These are phyloP conservation scores for Mucor lusitanicus DNA, from an alignment of 371 early-diverging fungal genomes.

Conservation along the genomic window DNA sequence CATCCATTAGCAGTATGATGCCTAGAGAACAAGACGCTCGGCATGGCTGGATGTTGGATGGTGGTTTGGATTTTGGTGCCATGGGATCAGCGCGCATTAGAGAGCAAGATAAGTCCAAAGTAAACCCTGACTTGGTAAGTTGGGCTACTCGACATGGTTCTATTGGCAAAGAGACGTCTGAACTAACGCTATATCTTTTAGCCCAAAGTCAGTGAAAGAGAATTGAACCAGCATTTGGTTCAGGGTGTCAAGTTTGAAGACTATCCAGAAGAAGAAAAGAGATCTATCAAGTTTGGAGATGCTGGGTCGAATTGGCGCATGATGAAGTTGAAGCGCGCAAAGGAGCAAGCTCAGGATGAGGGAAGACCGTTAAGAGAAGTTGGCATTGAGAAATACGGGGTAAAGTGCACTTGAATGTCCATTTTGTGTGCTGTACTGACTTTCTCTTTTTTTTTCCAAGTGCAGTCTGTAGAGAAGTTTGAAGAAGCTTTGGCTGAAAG, in stretches of 20 bases:
- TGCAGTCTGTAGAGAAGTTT: slow-evolving; percentile 64
- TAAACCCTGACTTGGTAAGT: slow-evolving; percentile 44
- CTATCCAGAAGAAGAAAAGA: slow-evolving; percentile 43
- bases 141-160: background rate
- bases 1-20: background rate
- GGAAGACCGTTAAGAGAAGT: slow-evolving; percentile 65
- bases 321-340: slow-evolving; percentile 74
- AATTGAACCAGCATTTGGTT: slow-evolving; percentile 54
- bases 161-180: too few species aligned
- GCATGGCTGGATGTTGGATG: slow-evolving; percentile 54
- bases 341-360: slow-evolving; percentile 74
- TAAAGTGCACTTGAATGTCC: slow-evolving; percentile 13
- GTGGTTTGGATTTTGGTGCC: slow-evolving; percentile 43
- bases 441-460: background rate
- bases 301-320: slow-evolving; percentile 82
- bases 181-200: slow-evolving; percentile 5
- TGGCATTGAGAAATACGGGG: slow-evolving; percentile 74
- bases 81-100: slow-evolving; percentile 33
- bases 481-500: slow-evolving; percentile 71
- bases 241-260: slow-evolving; percentile 50
- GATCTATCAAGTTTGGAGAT: slow-evolving; percentile 62
- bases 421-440: background rate
- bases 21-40: slow-evolving; percentile 25
- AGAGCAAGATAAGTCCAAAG: slow-evolving; percentile 34
- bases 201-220: slow-evolving; percentile 53